Evolutionary conservation across 1,284 basidiomycete genomes (phyloP).

Genomic region (Limonomyces culmigenus): DNA sequence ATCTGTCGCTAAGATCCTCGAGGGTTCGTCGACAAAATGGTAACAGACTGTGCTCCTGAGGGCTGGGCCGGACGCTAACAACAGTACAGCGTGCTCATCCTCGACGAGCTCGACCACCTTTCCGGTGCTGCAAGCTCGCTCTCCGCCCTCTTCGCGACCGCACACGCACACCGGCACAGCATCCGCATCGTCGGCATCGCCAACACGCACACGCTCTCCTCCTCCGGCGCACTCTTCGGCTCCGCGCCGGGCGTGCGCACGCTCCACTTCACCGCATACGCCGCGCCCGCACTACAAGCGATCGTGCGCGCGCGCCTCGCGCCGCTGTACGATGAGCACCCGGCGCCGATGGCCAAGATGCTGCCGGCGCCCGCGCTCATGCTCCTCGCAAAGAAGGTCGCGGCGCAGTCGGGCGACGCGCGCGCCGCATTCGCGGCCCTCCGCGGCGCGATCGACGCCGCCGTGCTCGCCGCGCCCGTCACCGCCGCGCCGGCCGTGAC

Average conservation of each 20-base stretch:
- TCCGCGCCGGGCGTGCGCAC: slow-evolving; percentile 26
- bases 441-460: slow-evolving; percentile 58
- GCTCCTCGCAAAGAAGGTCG: slow-evolving; percentile 60
- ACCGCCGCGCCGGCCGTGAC: slow-evolving; percentile 19
- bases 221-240: slow-evolving; percentile 24
- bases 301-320: slow-evolving; percentile 47
- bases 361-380: slow-evolving; percentile 43
- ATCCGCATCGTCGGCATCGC: slow-evolving; percentile 64
- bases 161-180: slow-evolving; percentile 26
- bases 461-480: slow-evolving; percentile 11
- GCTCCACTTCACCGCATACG: slow-evolving; percentile 63
- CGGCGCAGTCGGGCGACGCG: slow-evolving; percentile 63
- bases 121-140: slow-evolving; percentile 38
- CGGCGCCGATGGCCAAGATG: slow-evolving; percentile 29
- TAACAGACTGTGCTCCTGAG: slow-evolving; percentile 15
- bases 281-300: slow-evolving; percentile 42
- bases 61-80: neutral
- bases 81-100: slow-evolving; percentile 41
- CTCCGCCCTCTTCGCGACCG: slow-evolving; percentile 43
- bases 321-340: slow-evolving; percentile 18
- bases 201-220: slow-evolving; percentile 66
- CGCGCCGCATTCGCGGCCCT: slow-evolving; percentile 61
- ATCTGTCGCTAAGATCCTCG: slow-evolving; percentile 9
- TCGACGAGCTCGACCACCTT: slow-evolving; percentile 70
- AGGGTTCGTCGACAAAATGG: slow-evolving; percentile 33